These are phyloP conservation scores for Pythium vanterpoolii DNA, from an alignment of 352 stramenopile species.

Conservation along the genomic window DNA sequence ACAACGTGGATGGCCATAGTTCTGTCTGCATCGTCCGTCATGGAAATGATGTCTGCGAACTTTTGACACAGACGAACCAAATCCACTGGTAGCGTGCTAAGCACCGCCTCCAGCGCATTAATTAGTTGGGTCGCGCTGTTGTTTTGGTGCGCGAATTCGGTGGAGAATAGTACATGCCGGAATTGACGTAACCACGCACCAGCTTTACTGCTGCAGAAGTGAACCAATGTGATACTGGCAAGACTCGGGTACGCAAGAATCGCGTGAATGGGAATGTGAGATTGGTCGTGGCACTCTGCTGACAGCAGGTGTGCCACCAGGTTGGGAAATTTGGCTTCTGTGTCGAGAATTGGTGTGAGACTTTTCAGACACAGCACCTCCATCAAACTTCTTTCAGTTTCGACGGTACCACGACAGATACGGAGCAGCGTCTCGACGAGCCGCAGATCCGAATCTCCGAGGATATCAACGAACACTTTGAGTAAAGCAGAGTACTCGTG, in stretches of 20 bases:
- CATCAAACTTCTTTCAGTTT: not conserved
- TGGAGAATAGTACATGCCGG: not conserved
- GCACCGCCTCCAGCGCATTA: not conserved
- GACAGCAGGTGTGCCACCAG: constrained; percentile 50
- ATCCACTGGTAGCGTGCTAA: not conserved
- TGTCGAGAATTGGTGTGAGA: not conserved
- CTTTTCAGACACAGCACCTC: not conserved
- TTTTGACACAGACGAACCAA: not conserved
- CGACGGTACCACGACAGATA: not conserved
- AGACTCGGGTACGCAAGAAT: constrained; percentile 36
- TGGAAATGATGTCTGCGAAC: not conserved
- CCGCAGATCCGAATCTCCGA: constrained; percentile 35
- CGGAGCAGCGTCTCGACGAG: not conserved
- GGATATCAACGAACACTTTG: constrained; percentile 36
- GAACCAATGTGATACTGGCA: constrained; percentile 27
- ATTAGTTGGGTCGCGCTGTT: not conserved
- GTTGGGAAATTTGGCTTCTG: constrained; percentile 2
- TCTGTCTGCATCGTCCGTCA: not conserved
- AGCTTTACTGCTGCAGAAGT: constrained; percentile 3
- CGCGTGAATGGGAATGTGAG: not conserved
- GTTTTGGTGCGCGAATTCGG: not conserved
- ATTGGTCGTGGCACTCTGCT: constrained; percentile 23
- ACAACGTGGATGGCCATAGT: constrained; percentile 44
- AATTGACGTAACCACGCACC: not conserved
- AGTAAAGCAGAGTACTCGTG: constrained; percentile 69